Percentiles rank a stretch among this genome's conserved stretches.
These are phyloP conservation scores for Tuber calosporum DNA, from an alignment of 495 filamentous ascomycete species.

Conservation along the genomic window DNA sequence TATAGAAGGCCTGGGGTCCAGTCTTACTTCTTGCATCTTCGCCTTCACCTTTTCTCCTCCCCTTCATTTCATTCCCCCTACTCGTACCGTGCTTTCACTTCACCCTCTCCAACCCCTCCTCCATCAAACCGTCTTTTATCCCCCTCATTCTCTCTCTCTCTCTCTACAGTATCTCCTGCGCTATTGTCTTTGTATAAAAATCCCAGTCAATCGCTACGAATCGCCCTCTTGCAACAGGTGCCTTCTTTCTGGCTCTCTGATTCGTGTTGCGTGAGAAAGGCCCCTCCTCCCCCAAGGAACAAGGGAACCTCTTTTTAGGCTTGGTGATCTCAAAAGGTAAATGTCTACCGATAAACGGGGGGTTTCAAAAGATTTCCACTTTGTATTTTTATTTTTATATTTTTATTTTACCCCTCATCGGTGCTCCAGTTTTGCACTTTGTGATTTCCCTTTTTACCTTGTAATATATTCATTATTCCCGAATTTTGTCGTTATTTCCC, in stretches of 20 bases:
- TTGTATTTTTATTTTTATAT: neutral
- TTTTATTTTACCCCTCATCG: neutral
- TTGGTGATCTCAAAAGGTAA: conserved; percentile 1
- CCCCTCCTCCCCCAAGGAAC: no score
- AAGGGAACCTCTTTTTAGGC: neutral
- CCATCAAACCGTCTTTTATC: neutral
- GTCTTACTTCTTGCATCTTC: neutral
- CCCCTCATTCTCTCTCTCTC: neutral
- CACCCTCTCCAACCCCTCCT: neutral
- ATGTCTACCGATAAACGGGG: neutral
- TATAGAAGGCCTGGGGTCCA: neutral
- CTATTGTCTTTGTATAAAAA: neutral
- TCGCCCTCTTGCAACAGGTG: neutral
- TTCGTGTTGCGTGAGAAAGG: neutral
- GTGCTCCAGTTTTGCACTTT: neutral
- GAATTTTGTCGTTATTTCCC: neutral
- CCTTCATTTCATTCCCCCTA: neutral
- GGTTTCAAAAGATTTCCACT: neutral
- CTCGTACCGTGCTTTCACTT: no score
- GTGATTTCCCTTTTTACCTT: neutral
- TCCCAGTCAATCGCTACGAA: neutral
- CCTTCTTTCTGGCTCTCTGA: neutral
- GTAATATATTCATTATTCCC: neutral
- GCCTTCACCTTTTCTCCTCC: neutral
- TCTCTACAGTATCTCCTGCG: no score